These are phyloP conservation scores for Podila clonocystis DNA, from an alignment of 192 early-diverging fungal species.

Conservation along the genomic window DNA sequence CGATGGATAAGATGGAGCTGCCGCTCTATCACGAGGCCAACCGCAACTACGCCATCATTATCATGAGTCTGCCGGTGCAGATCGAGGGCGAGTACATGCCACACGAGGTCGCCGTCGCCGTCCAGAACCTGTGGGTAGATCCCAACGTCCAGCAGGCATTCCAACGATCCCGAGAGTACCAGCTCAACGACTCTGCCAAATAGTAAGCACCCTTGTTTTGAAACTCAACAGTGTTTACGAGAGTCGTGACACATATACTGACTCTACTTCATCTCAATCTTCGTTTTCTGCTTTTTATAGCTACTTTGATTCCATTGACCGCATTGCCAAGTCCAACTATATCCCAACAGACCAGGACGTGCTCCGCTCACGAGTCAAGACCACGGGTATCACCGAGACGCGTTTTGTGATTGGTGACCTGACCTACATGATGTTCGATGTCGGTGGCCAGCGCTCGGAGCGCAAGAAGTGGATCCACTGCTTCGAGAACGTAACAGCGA, in stretches of 20 bases:
- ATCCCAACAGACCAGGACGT: conserved; percentile 96
- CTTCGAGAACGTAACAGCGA: conserved; percentile 96
- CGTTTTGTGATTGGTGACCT: conserved; percentile 91
- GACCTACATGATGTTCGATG: conserved; percentile 97
- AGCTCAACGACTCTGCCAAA: conserved; percentile 95
- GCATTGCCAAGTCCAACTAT: conserved; percentile 84
- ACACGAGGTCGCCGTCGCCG: conserved; percentile 79
- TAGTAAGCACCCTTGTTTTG: conserved; percentile 70
- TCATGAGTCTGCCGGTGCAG: conserved; percentile 85
- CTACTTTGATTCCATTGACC: conserved; percentile 95
- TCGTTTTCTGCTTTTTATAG: conserved; percentile 49
- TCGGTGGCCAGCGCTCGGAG: conserved; percentile 98
- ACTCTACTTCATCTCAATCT: conserved; percentile 1
- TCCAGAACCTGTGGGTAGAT: conserved; percentile 88
- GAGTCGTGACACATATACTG: background rate
- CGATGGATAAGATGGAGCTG: conserved; percentile 90
- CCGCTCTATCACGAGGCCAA: conserved; percentile 73
- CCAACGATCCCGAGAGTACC: conserved; percentile 87
- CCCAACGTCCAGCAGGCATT: conserved; percentile 85
- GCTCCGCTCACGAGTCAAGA: conserved; percentile 95
- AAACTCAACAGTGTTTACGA: background rate
- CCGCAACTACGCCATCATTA: conserved; percentile 74
- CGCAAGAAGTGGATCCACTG: conserved; percentile 99
- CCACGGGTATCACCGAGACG: conserved; percentile 97
- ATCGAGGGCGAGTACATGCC: conserved; percentile 91